Percentiles rank a stretch among this genome's conserved stretches.
Evolutionary conservation across 257 asterid genomes (phyloP).

Genomic region (Nyctanthes arbortristis): DNA sequence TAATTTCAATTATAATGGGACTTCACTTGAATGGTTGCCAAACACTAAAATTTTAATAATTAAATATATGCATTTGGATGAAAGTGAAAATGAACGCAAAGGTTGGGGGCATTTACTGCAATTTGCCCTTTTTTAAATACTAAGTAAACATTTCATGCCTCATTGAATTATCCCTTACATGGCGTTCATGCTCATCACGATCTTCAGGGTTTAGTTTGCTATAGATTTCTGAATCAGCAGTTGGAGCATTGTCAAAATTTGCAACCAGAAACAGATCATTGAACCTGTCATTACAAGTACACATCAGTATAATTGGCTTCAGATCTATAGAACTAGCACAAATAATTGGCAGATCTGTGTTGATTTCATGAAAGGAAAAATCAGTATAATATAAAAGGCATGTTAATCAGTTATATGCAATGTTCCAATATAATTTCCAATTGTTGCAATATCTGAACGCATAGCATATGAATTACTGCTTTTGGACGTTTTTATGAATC

Average conservation of each 20-base stretch:
- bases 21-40: no score
- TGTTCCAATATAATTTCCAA: not conserved
- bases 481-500: not conserved
- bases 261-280: constrained; percentile 78
- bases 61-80: no score
- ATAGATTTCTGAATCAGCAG: constrained; percentile 76
- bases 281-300: constrained; percentile 47
- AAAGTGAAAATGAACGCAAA: no score
- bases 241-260: constrained; percentile 86
- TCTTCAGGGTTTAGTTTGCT: constrained; percentile 59
- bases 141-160: not conserved
- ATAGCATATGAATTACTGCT: not conserved
- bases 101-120: no score
- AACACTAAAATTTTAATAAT: no score
- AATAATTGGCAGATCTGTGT: not conserved
- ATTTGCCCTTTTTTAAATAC: no score
- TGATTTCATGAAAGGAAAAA: not conserved
- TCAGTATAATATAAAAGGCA: not conserved
- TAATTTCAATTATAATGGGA: no score
- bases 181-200: constrained; percentile 73
- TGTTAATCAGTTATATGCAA: not conserved
- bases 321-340: not conserved
- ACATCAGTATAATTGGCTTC: not conserved
- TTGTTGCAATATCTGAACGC: not conserved
- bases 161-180: constrained; percentile 44